phyloP scores from a whole-genome alignment of 139 green algal genomes.

The Chlamydomonas incerta region DNA sequence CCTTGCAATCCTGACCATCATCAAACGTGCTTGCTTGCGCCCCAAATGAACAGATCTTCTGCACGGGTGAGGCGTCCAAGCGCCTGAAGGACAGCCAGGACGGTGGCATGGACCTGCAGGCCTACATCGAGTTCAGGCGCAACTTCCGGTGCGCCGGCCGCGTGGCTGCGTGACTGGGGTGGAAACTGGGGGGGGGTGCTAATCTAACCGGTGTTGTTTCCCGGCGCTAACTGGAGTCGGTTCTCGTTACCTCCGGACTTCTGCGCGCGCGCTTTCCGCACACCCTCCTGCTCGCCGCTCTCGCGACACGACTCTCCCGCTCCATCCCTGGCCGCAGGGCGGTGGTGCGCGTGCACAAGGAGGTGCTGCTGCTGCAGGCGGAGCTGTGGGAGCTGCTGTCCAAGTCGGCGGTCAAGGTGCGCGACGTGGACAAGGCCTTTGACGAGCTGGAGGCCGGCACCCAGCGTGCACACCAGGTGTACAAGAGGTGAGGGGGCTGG shows the following conservation, averaged over 20 bases:
- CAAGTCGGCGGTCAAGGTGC: neutral
- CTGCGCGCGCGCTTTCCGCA: too few relatives aligned
- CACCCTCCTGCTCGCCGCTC: too few relatives aligned
- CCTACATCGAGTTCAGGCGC: neutral
- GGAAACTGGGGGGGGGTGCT: too few relatives aligned
- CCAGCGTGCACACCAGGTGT: slow-evolving; percentile 4
- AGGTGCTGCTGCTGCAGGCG: slow-evolving; percentile 26
- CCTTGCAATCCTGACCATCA: too few relatives aligned
- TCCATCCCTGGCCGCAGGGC: neutral
- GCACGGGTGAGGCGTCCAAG: slow-evolving; percentile 40
- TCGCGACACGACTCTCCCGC: too few relatives aligned
- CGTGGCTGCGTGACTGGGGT: too few relatives aligned
- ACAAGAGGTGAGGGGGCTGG: slow-evolving; percentile 5
- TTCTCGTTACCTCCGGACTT: too few relatives aligned
- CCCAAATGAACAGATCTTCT: slow-evolving; percentile 47
- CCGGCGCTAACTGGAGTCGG: too few relatives aligned
- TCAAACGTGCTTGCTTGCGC: too few relatives aligned
- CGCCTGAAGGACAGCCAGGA: slow-evolving; percentile 45
- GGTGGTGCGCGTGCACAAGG: slow-evolving; percentile 40
- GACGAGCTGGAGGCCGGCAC: neutral
- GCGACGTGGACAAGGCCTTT: neutral
- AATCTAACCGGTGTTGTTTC: too few relatives aligned
- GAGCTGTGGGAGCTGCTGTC: slow-evolving; percentile 39
- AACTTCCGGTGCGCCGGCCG: neutral
- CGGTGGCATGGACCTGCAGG: slow-evolving; percentile 42